Base-by-base conservation (phyloP, 2,329 filamentous ascomycete genomes). In the Ophiocordyceps robertsii region DNA sequence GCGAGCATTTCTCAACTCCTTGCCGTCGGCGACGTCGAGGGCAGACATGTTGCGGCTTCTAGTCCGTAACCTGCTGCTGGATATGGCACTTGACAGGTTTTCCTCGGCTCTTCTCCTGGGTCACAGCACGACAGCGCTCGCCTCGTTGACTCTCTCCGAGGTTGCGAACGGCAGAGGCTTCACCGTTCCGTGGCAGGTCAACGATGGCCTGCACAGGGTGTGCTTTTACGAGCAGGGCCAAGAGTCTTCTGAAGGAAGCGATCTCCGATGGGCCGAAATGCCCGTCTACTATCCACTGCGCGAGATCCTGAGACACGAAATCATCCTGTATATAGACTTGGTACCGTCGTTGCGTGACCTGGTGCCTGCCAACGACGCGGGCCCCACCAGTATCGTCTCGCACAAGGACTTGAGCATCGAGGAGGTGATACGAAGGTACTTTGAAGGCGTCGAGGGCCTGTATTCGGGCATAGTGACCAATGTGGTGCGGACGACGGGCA, bases 401-500 rank as follows among this genome's bases (percentile, higher is more conserved):
- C 79, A 82, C 51, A 84, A 81, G 56, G 82, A 87, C 49, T 73
- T 86, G 38, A 93, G 87, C 38, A 95, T 98, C 53, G 88, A 95
- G 56, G 82, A 89, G 51, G 74, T 98, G 42, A 89, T 96, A 81
- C 67, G 72, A 44, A 80, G 87, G 44, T 98, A 95, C 60, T 95
- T 98, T 55, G 76, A 78, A 50, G 35, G 86, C 33, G 60, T 95
- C 14, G 89, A 95, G 57, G 76, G 78, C 49, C 83, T 82, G 45
- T 95, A 93, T 55, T 85, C 89, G 3, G 86, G 84, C 43, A 87
- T 96, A 43, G 89, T 98, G 50, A 83, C 89, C 29, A 98, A 98
- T 58, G 92, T 98, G 10, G 90, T 95, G 6, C 78, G 87, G 47
- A 98, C 90, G 30, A 82, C 84, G n/a, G 81, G 79, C 41, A 95